Evolutionary conservation across 345 rosid species (phyloP).

Genomic region (Cardamine chenopodiifolia): DNA sequence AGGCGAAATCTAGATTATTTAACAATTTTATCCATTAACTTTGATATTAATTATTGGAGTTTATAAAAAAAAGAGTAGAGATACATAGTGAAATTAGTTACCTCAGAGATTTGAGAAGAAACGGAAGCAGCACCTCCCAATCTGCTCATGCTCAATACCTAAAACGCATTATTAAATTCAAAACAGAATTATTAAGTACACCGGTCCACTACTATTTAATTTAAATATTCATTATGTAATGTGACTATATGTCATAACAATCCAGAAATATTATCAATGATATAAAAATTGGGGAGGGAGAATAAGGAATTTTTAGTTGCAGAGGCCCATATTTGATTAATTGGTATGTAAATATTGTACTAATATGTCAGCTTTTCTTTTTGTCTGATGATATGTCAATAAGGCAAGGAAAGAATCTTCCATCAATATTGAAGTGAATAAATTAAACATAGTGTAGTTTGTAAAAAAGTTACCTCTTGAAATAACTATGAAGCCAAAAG

Average conservation of each 20-base stretch:
- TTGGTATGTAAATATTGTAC: conserved; percentile 23
- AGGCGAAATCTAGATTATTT: neutral
- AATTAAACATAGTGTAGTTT: conserved; percentile 2
- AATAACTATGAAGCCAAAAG: neutral
- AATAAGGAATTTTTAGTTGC: conserved; percentile 43
- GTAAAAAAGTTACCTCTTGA: neutral
- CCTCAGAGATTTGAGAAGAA: conserved; percentile 88
- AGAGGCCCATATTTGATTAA: conserved; percentile 41
- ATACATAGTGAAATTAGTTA: conserved; percentile 29
- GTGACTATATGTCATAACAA: neutral
- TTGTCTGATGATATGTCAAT: conserved; percentile 44
- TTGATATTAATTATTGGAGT: neutral
- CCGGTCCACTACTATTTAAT: neutral
- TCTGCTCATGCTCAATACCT: conserved; percentile 98
- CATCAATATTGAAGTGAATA: neutral
- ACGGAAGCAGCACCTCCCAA: conserved; percentile 88
- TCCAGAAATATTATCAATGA: neutral
- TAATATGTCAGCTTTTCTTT: conserved; percentile 33
- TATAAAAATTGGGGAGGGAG: conserved; percentile 7
- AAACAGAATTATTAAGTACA: neutral
- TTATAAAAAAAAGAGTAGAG: neutral
- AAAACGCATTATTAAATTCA: conserved; percentile 26
- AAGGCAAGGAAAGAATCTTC: conserved; percentile 37
- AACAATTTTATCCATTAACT: neutral
- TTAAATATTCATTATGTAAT: neutral